These are phyloP conservation scores for Biscutella auriculata DNA, from an alignment of 441 rosid genomes.

Conservation along the genomic window DNA sequence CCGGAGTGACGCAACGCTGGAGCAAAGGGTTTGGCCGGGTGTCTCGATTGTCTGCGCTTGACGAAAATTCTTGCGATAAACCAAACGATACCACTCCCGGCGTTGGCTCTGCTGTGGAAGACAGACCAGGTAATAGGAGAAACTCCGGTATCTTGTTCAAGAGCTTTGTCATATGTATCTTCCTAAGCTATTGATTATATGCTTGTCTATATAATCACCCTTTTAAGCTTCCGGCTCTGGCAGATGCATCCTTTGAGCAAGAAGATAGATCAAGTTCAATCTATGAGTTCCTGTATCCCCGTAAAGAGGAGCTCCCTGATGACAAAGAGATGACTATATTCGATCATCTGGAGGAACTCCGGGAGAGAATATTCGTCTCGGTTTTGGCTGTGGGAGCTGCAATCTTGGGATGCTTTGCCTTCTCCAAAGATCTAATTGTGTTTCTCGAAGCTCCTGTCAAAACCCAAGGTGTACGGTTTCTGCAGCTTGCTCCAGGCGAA, in stretches of 20 bases:
- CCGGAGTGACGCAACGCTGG: conserved; percentile 20
- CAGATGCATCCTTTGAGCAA: conserved; percentile 28
- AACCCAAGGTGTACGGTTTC: conserved; percentile 75
- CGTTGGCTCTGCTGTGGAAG: conserved; percentile 52
- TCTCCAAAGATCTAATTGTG: conserved; percentile 73
- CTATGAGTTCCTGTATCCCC: conserved; percentile 74
- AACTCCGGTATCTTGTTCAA: no score
- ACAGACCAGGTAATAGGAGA: conserved; percentile 45
- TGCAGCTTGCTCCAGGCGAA: conserved; percentile 93
- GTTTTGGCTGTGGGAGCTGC: conserved; percentile 91
- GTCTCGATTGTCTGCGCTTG: conserved; percentile 44
- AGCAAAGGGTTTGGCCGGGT: conserved; percentile 17
- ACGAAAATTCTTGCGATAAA: conserved; percentile 35
- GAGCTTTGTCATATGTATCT: no score
- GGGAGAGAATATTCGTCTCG: conserved; percentile 73
- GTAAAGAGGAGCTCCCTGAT: conserved; percentile 84
- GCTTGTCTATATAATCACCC: no score
- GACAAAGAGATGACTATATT: conserved; percentile 92
- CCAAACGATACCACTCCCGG: conserved; percentile 26
- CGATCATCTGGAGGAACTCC: conserved; percentile 91
- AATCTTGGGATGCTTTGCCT: conserved; percentile 80
- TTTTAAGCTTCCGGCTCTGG: no score
- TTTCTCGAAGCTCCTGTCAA: conserved; percentile 96
- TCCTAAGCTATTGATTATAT: no score
- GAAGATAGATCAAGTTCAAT: conserved; percentile 33